Evolutionary conservation across 2,329 filamentous ascomycete genomes (phyloP), one percentile per base, ranked within the genome.

Genomic region (Raffaelea albimanens): DNA sequence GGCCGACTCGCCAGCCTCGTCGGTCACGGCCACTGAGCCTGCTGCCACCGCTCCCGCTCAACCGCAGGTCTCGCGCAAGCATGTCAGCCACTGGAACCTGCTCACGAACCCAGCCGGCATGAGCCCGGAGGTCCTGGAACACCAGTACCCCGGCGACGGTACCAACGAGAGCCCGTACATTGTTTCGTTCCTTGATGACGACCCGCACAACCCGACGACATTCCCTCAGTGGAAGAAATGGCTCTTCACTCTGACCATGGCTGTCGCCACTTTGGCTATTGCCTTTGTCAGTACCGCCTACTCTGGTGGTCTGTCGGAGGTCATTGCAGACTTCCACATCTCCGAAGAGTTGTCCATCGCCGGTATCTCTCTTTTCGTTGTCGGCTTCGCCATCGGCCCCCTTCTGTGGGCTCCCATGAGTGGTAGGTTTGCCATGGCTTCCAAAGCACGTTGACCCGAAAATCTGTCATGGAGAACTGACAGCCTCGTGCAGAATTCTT

Each of bases 281-380:
- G 70, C 85, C 3, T 83, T 89, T 56, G 77, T 79, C 46, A 85
- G 81, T 18, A 83, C 80, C 1, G 83, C 83, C 29, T 85, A 79
- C 61, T 77, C 76, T 4, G 78, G 78, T 13, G 78, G 77, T 42
- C 60, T 80, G 14, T 48, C 54, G 9, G 65, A 78, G 43, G 69
- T 87, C 46, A 67, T 80, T 14, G 40, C 51, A 1, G 67, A 79
- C 31, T 85, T 86, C 53, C 48, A 64, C 13, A 68, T 78, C 23
- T 66, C 64, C 1, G 55, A 55, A 1, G 75, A 77, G 54, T 63
- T 82, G 8, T 73, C 71, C 36, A 80, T 77, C 21, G 67, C 84
- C 2, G 80, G 80, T 11, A 69, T 85, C 14, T 82, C 80, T 5
- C 60, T 80, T 3, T 80, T 78, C 57, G 75, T 81, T 7, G 51